Base-by-base conservation (phyloP, 1,284 basidiomycete species). In the Ustilago crameri region DNA sequence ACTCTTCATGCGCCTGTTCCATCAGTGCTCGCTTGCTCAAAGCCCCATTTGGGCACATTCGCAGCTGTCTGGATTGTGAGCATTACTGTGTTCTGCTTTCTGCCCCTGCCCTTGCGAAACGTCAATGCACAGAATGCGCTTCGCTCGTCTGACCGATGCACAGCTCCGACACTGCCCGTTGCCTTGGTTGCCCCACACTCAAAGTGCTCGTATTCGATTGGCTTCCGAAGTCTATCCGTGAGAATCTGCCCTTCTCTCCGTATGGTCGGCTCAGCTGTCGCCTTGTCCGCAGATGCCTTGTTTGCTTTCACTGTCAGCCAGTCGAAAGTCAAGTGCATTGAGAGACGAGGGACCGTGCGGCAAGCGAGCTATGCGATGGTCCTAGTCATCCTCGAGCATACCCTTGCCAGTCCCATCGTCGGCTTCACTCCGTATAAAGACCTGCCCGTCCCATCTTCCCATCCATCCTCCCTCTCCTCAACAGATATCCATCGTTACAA, bases 361-460 rank as follows among this genome's bases (percentile, higher is more conserved):
- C 17, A 17, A 15, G 35, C n/a, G 5, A 37, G 35, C 30, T 37
- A 37, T 8, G 35, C 35, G 35, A 37, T n/a, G 35, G 17, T 49
- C 45, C 49, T 49, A 57, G 45, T 59, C 63, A 51, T 55, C 24
- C 51, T 37, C 32, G 37, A 46, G 17, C 35, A 43, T 26, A 20
- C 10, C 38, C 42, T 20, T n/a, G 22, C n/a, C 30, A 22, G 46
- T 27, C 20, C 27, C 60, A 44, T 51, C 52, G 46, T 49, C 38
- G 22, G 41, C 38, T 38, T 37, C 32, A 26, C 15, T 44, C 15
- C 23, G 41, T 67, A 67, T 67, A 67, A 60, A 67, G 64, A 45
- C 49, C 20, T n/a, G 46, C 26, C 15, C 49, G 32, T 43, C n/a
- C 43, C 45, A 17, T 27, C 32, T 3, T 15, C 32, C 32, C 45